These are phyloP conservation scores for Tripidium arundinaceum DNA, from an alignment of 202 grass and related monocot genomes.

Conservation along the genomic window DNA sequence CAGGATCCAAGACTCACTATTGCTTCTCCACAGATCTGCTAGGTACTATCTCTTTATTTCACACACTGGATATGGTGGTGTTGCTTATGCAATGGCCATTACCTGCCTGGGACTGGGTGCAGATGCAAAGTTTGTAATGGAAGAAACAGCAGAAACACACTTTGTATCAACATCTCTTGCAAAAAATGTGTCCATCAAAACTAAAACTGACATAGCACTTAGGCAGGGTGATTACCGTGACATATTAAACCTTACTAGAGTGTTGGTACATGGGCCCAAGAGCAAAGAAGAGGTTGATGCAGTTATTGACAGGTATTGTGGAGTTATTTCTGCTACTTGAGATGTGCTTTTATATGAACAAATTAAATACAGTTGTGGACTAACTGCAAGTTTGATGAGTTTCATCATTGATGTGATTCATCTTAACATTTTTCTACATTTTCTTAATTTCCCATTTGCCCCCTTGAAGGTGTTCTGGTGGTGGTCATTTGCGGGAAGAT, in stretches of 20 bases:
- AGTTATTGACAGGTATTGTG: conserved; percentile 69
- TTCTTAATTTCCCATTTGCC: conserved; percentile 20
- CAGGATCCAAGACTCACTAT: conserved; percentile 11
- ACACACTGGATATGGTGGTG: conserved; percentile 84
- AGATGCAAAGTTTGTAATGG: conserved; percentile 74
- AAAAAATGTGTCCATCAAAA: conserved; percentile 47
- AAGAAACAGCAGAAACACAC: conserved; percentile 83
- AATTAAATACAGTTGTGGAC: conserved; percentile 10
- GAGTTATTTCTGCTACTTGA: conserved; percentile 4
- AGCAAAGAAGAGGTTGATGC: conserved; percentile 93
- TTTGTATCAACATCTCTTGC: conserved; percentile 73
- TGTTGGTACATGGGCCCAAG: conserved; percentile 83
- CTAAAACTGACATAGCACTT: conserved; percentile 49
- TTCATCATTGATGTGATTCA: neutral
- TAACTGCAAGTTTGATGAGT: conserved; percentile 9
- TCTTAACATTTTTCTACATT: neutral
- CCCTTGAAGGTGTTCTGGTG: conserved; percentile 71
- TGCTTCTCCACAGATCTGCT: conserved; percentile 61
- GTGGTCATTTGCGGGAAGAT: conserved; percentile 83
- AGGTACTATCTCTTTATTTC: conserved; percentile 95
- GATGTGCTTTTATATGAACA: conserved; percentile 21
- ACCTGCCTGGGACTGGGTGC: conserved; percentile 75
- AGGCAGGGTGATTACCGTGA: conserved; percentile 92
- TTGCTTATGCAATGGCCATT: conserved; percentile 97
- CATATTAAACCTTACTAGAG: conserved; percentile 97